Percentiles rank a stretch among this genome's conserved stretches.
Conservation (phyloP, 495 filamentous ascomycete genomes). For the Penicillium canariense region DNA sequence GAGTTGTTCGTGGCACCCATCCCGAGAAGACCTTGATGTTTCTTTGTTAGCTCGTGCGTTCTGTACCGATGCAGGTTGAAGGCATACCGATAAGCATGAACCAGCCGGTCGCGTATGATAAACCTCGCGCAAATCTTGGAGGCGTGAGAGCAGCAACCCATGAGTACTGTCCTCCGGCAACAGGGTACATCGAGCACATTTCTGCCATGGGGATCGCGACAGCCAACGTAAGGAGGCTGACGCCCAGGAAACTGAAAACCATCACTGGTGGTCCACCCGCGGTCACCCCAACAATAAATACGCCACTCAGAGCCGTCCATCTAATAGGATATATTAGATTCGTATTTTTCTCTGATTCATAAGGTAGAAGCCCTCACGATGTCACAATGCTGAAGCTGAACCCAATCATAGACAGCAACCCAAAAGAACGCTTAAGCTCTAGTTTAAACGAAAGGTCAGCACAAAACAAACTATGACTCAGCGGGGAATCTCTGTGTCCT, state of each 20-base stretch:
- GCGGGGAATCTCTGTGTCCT: not conserved
- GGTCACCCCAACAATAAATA: slow-evolving; percentile 55
- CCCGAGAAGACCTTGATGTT: slow-evolving; percentile 43
- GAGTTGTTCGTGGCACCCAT: slow-evolving; percentile 61
- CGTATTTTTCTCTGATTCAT: not conserved
- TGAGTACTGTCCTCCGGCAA: slow-evolving; percentile 55
- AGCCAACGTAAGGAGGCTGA: slow-evolving; percentile 48
- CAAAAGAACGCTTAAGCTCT: slow-evolving; percentile 58
- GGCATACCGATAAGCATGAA: slow-evolving; percentile 50
- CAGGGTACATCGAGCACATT: slow-evolving; percentile 55
- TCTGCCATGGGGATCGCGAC: slow-evolving; percentile 59
- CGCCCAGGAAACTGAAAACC: slow-evolving; percentile 55
- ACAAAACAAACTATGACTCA: not conserved
- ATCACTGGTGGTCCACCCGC: slow-evolving; percentile 57
- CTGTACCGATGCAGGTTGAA: not conserved
- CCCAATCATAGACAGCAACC: slow-evolving; percentile 58
- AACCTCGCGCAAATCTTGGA: slow-evolving; percentile 43
- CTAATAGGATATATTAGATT: slow-evolving; percentile 22
- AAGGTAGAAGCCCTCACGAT: slow-evolving; percentile 26
- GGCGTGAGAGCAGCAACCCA: slow-evolving; percentile 58
- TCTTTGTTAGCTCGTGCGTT: not conserved
- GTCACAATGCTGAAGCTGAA: slow-evolving; percentile 61
- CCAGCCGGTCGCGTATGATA: slow-evolving; percentile 53
- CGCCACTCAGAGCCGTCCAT: slow-evolving; percentile 56
- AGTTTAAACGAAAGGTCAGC: slow-evolving; percentile 4